phyloP scores from a whole-genome alignment of 1,139 yeast species.

The Spathaspora sp. region DNA sequence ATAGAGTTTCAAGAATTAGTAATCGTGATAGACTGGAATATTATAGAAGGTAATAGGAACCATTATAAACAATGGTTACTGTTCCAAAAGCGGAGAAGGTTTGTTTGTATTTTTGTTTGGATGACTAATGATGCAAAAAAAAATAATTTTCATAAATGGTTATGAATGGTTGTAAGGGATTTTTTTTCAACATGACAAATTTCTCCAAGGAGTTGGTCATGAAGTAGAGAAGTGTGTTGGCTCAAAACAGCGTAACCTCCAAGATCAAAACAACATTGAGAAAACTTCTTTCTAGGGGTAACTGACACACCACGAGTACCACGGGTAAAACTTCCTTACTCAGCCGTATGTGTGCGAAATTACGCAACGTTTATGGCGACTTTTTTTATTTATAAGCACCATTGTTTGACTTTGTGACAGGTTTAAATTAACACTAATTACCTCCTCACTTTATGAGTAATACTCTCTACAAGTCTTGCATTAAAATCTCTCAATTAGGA shows the following conservation, averaged over 20 bases:
- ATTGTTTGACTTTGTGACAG: neutral
- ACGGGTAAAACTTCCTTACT: neutral
- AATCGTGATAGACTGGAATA: neutral
- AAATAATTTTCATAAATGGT: neutral
- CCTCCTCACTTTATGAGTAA: neutral
- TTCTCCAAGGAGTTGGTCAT: no score
- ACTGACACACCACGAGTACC: no score
- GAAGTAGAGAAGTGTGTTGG: no score
- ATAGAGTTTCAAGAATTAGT: neutral
- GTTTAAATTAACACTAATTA: neutral
- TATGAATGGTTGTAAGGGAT: no score
- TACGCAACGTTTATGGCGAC: neutral
- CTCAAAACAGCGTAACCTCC: no score
- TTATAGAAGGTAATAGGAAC: neutral
- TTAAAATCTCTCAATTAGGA: neutral
- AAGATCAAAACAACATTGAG: no score
- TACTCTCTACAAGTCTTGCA: neutral
- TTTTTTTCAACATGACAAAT: no score
- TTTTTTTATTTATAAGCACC: neutral
- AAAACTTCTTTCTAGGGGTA: no score
- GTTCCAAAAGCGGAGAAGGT: neutral
- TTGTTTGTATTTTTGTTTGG: neutral
- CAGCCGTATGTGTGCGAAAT: neutral
- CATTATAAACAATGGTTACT: no score
- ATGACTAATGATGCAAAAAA: conserved; percentile 1